phyloP scores from a whole-genome alignment of 495 filamentous ascomycete genomes.

The Annulohypoxylon moriforme region DNA sequence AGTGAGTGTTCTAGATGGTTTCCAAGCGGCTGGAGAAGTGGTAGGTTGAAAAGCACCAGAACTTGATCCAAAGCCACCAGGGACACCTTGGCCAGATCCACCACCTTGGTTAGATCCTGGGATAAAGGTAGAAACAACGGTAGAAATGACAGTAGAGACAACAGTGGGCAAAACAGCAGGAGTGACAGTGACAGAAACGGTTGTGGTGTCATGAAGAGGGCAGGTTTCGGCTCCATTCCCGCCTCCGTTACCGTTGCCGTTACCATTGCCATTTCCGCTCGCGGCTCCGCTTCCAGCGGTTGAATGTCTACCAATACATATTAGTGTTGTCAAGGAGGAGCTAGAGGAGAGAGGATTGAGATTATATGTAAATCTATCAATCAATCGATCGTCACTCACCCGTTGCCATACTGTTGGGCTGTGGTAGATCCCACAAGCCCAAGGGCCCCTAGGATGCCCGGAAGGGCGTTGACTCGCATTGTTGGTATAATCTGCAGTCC shows the following conservation, averaged over 20 bases:
- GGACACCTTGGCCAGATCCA: slow-evolving; percentile 31
- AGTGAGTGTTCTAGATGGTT: slow-evolving; percentile 40
- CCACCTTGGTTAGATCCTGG: slow-evolving; percentile 20
- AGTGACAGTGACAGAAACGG: slow-evolving; percentile 53
- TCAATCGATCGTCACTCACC: slow-evolving; percentile 31
- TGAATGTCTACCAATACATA: slow-evolving; percentile 20
- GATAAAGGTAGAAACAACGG: slow-evolving; percentile 42
- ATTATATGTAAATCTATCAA: not conserved
- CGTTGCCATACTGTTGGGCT: slow-evolving; percentile 45
- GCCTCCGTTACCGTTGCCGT: slow-evolving; percentile 7
- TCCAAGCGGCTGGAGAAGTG: slow-evolving; percentile 36
- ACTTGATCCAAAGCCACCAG: slow-evolving; percentile 36
- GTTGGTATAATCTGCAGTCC: slow-evolving; percentile 28
- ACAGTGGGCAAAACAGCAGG: slow-evolving; percentile 39
- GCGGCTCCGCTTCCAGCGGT: slow-evolving; percentile 22
- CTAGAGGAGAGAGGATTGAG: not conserved
- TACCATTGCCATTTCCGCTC: slow-evolving; percentile 14
- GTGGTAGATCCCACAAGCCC: slow-evolving; percentile 43
- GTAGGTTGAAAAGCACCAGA: slow-evolving; percentile 32
- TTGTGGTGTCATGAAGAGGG: slow-evolving; percentile 43
- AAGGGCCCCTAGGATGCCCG: slow-evolving; percentile 40
- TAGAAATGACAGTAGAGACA: slow-evolving; percentile 47
- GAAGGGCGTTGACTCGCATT: slow-evolving; percentile 45
- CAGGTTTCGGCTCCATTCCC: slow-evolving; percentile 40
- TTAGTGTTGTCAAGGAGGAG: slow-evolving; percentile 11